phyloP scores from a whole-genome alignment of 2,329 filamentous ascomycete species.

The Penicillium sp. region DNA sequence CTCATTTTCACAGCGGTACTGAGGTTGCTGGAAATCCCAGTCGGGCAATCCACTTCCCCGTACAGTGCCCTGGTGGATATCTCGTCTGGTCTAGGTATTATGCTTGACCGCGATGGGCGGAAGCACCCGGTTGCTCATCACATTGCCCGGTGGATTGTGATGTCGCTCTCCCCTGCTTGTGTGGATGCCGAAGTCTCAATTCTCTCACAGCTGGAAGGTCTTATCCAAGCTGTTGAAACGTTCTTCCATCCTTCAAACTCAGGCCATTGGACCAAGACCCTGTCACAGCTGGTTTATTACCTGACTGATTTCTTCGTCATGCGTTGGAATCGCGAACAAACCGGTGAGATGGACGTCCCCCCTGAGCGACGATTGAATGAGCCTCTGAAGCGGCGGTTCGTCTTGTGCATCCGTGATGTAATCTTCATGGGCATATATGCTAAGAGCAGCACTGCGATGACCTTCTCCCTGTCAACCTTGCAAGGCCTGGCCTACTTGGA shows the following conservation, averaged over 20 bases:
- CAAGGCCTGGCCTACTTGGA: constrained; percentile 89
- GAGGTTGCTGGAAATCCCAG: constrained; percentile 87
- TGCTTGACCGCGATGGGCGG: constrained; percentile 87
- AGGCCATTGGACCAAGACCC: constrained; percentile 82
- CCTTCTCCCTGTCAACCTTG: constrained; percentile 84
- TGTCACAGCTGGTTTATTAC: constrained; percentile 89
- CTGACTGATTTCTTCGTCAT: constrained; percentile 95
- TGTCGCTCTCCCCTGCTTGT: constrained; percentile 84
- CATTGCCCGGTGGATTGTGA: constrained; percentile 87
- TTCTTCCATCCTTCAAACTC: constrained; percentile 99
- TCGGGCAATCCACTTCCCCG: constrained; percentile 90
- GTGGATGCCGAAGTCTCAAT: constrained; percentile 75
- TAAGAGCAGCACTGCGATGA: constrained; percentile 88
- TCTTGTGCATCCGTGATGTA: constrained; percentile 82
- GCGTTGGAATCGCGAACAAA: constrained; percentile 93
- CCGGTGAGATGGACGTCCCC: constrained; percentile 84
- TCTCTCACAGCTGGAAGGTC: constrained; percentile 78
- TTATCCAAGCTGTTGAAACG: constrained; percentile 93
- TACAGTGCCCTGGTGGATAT: constrained; percentile 80
- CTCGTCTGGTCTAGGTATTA: constrained; percentile 75
- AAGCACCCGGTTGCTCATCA: constrained; percentile 91
- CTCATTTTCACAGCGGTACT: constrained; percentile 90
- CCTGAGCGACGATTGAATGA: constrained; percentile 73
- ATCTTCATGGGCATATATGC: constrained; percentile 98
- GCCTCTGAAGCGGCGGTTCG: constrained; percentile 83